A percentile compares a stretch with the other conserved stretches of the same genome.
These are phyloP conservation scores for Blastobotrys illinoisensis DNA, from an alignment of 1,139 yeast species.

Conservation along the genomic window DNA sequence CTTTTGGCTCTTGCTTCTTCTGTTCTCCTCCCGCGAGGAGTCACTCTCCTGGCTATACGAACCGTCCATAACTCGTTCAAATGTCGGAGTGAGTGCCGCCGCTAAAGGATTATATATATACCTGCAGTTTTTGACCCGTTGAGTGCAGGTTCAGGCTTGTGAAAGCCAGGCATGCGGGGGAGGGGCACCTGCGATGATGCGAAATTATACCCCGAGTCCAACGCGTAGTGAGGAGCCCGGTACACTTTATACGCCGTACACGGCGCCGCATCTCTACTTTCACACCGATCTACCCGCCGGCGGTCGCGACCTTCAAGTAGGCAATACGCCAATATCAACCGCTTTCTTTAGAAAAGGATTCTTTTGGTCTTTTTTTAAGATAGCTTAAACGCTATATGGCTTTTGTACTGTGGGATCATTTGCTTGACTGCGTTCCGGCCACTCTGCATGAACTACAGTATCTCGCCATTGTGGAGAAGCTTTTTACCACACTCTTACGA, in stretches of 20 bases:
- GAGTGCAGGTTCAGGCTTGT: background rate
- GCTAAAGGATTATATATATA: background rate
- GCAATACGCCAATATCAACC: no score
- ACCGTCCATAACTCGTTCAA: background rate
- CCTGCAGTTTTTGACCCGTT: background rate
- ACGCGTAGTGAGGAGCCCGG: background rate
- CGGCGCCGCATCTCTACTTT: background rate
- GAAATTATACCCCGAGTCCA: background rate
- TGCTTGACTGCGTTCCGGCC: no score
- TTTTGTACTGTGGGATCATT: no score
- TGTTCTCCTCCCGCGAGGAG: background rate
- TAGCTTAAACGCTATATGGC: no score
- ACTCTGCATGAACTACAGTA: no score
- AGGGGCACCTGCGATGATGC: background rate
- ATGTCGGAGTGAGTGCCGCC: background rate
- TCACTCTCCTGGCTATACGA: background rate
- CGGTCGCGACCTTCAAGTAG: no score
- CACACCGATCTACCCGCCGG: no score
- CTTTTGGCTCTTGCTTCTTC: conserved; percentile 12
- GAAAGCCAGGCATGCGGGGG: background rate
- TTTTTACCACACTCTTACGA: no score
- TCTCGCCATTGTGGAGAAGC: no score
- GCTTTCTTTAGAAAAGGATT: no score
- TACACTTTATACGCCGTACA: background rate
- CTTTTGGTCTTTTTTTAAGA: no score